These are phyloP conservation scores for Ceratopteris richardii DNA, from an alignment of 75 land plant species.

Conservation along the genomic window DNA sequence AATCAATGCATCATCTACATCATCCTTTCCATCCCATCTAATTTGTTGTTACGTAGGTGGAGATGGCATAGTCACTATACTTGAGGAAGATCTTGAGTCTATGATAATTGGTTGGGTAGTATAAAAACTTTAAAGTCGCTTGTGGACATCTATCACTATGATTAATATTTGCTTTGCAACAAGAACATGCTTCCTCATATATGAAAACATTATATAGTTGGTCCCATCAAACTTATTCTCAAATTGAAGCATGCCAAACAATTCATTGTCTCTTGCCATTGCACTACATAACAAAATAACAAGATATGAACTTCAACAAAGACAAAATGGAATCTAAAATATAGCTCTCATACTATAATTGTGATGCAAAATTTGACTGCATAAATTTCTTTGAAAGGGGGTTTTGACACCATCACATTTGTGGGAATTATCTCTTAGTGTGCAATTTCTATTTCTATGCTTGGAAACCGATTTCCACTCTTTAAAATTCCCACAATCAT, in stretches of 20 bases:
- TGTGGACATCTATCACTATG: not conserved
- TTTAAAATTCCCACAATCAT: not conserved
- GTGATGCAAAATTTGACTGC: not conserved
- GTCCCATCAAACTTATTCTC: not conserved
- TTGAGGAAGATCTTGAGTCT: too few species aligned
- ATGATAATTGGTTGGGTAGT: not conserved
- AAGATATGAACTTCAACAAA: not conserved
- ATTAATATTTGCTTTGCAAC: not conserved
- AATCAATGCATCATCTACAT: not conserved
- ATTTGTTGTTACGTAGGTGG: too few species aligned
- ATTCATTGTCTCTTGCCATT: not conserved
- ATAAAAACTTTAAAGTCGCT: not conserved
- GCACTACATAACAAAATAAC: not conserved
- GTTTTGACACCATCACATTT: not conserved
- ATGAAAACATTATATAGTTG: not conserved
- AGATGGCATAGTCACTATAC: too few species aligned
- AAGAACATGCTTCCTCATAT: not conserved
- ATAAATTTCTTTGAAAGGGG: not conserved
- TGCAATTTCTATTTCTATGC: not conserved
- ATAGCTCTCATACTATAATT: not conserved
- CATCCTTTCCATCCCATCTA: conserved; percentile 1
- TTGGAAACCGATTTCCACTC: not conserved
- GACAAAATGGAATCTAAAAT: not conserved
- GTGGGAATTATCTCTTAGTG: not conserved
- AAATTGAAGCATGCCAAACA: conserved; percentile 1